Base-by-base conservation (phyloP, 192 early-diverging fungal genomes). In the Lobosporangium transversale region DNA sequence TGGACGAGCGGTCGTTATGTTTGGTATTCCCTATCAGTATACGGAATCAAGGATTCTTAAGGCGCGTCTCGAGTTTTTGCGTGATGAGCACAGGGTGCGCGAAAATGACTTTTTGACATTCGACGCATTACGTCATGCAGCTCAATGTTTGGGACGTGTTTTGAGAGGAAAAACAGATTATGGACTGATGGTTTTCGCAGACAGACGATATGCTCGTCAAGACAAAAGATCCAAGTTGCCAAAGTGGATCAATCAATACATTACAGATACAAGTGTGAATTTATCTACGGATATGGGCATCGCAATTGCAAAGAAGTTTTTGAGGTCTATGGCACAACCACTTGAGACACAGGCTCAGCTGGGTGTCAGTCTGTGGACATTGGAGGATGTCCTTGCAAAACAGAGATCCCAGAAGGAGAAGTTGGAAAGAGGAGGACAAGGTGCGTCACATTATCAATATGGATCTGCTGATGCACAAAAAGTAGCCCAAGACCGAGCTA, bases 21-120 rank as follows among this genome's bases (percentile, higher is more conserved):
- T 99, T 89, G 98, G 98, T 15, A 97, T 99, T 53, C 98, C 98
- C 5, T 99, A 98, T 79, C 98, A 99, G 85, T 99, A 99, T 80
- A 99, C 97, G 0, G 97, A 98, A 78, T 92, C 89, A 51, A 79
- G 97, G 23, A 97, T 98, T 43, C 75, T 99, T 49, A 98, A 97
- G 87, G 97, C 97, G 1, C 88, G 96, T 6, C 83, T 99, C 11
- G 97, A 98, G 81, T 99, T 94, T 83, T 79, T 99, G 50, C 82
- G 98, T 24, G 96, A 98, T 58, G 90, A 95, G 66, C 91, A 92
- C 71, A 86, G 93, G 66, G 94, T 99, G 20, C 86, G 98, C 36
- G 98, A 99, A 81, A 99, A 97, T 73, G 98, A 99, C 70, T 99
- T 98, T 80, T 75, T 99, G 67, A 97, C 98, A 0, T 99, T 99